Evolutionary conservation across 2,329 filamentous ascomycete species (phyloP).

Genomic region (Colletotrichum sp.): DNA sequence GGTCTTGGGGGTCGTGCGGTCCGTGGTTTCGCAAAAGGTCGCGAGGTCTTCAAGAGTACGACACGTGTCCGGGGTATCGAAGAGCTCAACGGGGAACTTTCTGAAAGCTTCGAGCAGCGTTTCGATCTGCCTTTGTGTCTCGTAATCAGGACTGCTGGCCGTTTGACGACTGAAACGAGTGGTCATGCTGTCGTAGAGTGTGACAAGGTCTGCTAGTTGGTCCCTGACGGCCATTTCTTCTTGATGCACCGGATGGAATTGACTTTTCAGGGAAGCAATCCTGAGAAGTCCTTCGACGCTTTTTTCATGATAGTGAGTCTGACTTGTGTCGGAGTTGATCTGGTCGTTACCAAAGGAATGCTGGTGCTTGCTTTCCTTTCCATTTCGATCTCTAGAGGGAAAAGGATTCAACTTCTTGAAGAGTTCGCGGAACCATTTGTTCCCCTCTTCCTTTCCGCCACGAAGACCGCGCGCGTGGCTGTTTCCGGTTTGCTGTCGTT

Average conservation of each 20-base stretch:
- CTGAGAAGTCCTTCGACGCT: not conserved
- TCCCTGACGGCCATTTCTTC: not conserved
- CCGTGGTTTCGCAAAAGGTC: not conserved
- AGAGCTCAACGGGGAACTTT: not conserved
- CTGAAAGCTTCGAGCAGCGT: not conserved
- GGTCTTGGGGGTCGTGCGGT: not conserved
- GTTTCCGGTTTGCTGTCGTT: not conserved
- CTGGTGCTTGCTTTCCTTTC: not conserved
- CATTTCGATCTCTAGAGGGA: not conserved
- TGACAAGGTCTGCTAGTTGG: not conserved
- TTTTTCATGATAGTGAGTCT: not conserved
- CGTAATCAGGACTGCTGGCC: not conserved
- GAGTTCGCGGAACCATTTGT: not conserved
- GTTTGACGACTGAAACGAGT: not conserved
- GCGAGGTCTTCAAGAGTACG: not conserved
- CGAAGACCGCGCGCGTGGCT: not conserved
- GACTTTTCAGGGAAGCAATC: not conserved
- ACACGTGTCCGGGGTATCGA: not conserved
- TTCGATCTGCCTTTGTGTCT: not conserved
- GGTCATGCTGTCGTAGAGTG: not conserved
- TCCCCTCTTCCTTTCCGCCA: not conserved
- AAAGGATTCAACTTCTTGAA: not conserved
- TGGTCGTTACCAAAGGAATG: not conserved
- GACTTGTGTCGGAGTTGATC: not conserved
- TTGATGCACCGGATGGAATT: not conserved